Percentiles rank a stretch among this genome's conserved stretches.
phyloP scores from a whole-genome alignment of 1,284 basidiomycete species.

The Apiotrichum porosum region DNA sequence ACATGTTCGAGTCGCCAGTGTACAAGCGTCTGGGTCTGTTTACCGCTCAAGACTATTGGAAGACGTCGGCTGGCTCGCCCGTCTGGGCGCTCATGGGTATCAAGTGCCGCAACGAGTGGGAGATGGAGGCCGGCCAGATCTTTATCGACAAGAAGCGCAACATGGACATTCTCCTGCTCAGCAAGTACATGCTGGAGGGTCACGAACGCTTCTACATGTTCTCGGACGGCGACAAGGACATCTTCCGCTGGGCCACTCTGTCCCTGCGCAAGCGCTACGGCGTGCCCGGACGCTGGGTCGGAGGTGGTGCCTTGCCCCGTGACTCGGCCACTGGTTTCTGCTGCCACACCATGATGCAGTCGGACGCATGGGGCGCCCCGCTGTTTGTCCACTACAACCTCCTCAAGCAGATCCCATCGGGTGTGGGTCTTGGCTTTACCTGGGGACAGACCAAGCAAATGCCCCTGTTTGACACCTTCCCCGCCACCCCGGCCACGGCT shows the following conservation, averaged over 20 bases:
- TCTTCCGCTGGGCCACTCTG: constrained; percentile 52
- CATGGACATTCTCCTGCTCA: constrained; percentile 50
- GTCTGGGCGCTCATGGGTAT: constrained; percentile 52
- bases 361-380: constrained; percentile 48
- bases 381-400: constrained; percentile 53
- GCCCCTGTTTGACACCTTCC: constrained; percentile 38
- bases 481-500: constrained; percentile 29
- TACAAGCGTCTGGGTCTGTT: constrained; percentile 47
- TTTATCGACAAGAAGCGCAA: constrained; percentile 52
- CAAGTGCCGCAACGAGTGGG: constrained; percentile 54
- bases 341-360: constrained; percentile 52
- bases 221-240: constrained; percentile 54
- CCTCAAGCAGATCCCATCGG: constrained; percentile 51
- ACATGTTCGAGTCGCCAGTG: constrained; percentile 49
- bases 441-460: constrained; percentile 50
- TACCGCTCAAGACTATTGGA: constrained; percentile 47
- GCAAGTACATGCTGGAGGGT: constrained; percentile 49
- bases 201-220: constrained; percentile 50
- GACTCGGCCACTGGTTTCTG: constrained; percentile 45
- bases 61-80: constrained; percentile 48
- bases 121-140: constrained; percentile 52
- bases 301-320: constrained; percentile 45
- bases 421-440: constrained; percentile 42
- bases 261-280: constrained; percentile 54
- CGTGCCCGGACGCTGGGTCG: constrained; percentile 51